Evolutionary conservation across 257 asterid genomes (phyloP).

Genomic region (Paulownia fortunei): DNA sequence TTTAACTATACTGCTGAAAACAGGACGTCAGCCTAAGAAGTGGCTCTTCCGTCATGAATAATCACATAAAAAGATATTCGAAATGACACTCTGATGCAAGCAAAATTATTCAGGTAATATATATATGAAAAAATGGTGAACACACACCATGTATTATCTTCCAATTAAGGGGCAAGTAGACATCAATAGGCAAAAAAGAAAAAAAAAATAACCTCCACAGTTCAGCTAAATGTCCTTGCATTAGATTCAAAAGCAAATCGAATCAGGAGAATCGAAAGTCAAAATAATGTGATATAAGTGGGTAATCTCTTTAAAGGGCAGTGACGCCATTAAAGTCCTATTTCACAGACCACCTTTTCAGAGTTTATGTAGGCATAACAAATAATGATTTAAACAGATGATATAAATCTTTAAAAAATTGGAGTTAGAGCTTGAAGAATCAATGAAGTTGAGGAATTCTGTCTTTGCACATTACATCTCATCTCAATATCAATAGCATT

Average conservation of each 20-base stretch:
- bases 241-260: not conserved
- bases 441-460: not conserved
- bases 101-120: not conserved
- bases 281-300: not conserved
- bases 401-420: not conserved
- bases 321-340: not conserved
- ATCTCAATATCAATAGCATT: not conserved
- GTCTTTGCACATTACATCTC: not conserved
- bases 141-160: not conserved
- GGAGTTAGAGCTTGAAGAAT: not conserved
- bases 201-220: not conserved
- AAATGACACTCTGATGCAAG: not conserved
- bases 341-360: slow-evolving; percentile 1
- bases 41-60: not conserved
- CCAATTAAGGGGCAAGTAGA: not conserved
- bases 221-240: not conserved
- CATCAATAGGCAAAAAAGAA: not conserved
- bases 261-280: not conserved
- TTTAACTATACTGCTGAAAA: too few species aligned
- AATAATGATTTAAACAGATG: not conserved
- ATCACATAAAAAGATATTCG: not conserved
- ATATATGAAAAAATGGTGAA: not conserved
- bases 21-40: not conserved
- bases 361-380: not conserved
- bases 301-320: not conserved